A percentile compares a stretch with the other conserved stretches of the same genome.
Evolutionary conservation across 768 basidiomycete genomes (phyloP).

Genomic region (Bullera alba): DNA sequence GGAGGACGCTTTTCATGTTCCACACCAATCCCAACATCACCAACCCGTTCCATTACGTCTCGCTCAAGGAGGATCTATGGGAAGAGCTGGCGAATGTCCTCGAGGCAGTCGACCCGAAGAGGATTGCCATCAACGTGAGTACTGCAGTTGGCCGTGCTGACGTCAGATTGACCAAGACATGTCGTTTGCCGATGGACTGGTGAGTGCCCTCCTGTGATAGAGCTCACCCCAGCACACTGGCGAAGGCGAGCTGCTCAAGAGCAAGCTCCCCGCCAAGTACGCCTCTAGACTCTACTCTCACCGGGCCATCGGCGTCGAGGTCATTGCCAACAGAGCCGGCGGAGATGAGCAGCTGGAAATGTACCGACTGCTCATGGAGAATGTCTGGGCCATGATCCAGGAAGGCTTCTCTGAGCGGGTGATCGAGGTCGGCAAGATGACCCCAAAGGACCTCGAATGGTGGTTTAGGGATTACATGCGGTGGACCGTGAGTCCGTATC

Average conservation of each 20-base stretch:
- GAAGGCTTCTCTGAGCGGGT: conserved; percentile 53
- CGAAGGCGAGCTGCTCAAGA: conserved; percentile 48
- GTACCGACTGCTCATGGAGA: conserved; percentile 53
- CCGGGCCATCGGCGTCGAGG: conserved; percentile 53
- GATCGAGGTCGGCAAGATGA: conserved; percentile 50
- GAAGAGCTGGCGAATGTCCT: conserved; percentile 49
- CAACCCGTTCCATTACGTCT: conserved; percentile 52
- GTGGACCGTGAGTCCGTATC: conserved; percentile 14
- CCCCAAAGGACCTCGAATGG: conserved; percentile 54
- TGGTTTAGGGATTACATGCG: conserved; percentile 56
- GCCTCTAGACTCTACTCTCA: conserved; percentile 48
- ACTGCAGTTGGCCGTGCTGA: conserved; percentile 1
- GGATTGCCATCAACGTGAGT: conserved; percentile 53
- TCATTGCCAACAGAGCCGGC: conserved; percentile 49
- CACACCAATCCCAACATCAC: conserved; percentile 50
- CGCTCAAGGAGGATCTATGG: conserved; percentile 54
- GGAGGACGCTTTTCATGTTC: conserved; percentile 53
- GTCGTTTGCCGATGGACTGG: conserved; percentile 52
- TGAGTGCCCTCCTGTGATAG: not conserved
- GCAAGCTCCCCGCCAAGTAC: conserved; percentile 50
- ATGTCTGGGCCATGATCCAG: conserved; percentile 53
- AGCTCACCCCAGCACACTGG: conserved; percentile 48
- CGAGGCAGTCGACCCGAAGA: conserved; percentile 46
- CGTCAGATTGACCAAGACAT: conserved; percentile 43
- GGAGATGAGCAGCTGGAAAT: conserved; percentile 48